These are phyloP conservation scores for Fusarium poae DNA, from an alignment of 2,329 filamentous ascomycete genomes.

Conservation along the genomic window DNA sequence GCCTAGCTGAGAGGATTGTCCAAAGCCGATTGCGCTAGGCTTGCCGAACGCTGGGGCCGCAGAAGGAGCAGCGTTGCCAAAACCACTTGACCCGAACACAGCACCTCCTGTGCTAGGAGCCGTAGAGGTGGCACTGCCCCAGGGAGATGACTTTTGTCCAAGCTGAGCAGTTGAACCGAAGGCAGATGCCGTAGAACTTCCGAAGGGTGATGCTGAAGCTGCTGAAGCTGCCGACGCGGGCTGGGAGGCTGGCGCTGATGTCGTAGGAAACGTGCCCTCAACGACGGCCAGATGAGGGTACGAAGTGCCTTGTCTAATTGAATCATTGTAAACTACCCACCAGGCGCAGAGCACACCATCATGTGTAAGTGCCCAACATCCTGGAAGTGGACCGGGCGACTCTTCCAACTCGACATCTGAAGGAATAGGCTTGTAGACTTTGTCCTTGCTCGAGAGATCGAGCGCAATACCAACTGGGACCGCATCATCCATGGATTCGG, in stretches of 20 bases:
- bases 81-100: conserved; percentile 61
- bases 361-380: conserved; percentile 86
- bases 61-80: conserved; percentile 56
- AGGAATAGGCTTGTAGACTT: conserved; percentile 81
- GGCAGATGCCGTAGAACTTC: conserved; percentile 50
- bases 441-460: conserved; percentile 86
- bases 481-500: conserved; percentile 70
- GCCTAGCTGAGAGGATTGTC: conserved; percentile 64
- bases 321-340: conserved; percentile 94
- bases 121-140: conserved; percentile 57
- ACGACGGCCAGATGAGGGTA: conserved; percentile 77
- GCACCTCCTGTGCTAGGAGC: conserved; percentile 53
- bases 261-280: conserved; percentile 53
- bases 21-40: conserved; percentile 64
- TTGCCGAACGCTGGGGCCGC: conserved; percentile 64
- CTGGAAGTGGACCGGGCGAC: conserved; percentile 84
- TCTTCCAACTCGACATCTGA: conserved; percentile 82
- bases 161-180: conserved; percentile 62
- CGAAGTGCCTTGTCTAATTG: conserved; percentile 78
- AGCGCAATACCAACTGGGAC: conserved; percentile 84
- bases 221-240: conserved; percentile 47
- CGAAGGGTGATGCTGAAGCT: conserved; percentile 52
- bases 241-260: conserved; percentile 49
- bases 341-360: conserved; percentile 87
- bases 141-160: conserved; percentile 66